Evolutionary conservation across 768 basidiomycete genomes (phyloP).

Genomic region (Phanerochaete sordida): DNA sequence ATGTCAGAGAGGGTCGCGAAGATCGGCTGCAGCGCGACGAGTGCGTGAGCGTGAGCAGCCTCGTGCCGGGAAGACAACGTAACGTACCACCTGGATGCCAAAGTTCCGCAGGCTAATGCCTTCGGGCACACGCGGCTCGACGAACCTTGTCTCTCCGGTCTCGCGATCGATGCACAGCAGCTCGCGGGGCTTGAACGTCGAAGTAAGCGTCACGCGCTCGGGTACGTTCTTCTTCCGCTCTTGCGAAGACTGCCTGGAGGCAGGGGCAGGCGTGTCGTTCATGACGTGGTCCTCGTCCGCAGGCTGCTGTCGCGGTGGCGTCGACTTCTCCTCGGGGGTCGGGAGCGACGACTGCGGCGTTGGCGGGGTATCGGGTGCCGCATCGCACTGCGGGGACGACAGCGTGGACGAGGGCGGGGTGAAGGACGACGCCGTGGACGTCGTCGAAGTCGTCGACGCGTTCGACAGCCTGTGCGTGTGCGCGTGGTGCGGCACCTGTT

Average conservation of each 20-base stretch:
- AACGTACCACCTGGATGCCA: slow-evolving; percentile 81
- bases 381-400: background rate
- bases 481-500: slow-evolving; percentile 1
- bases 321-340: background rate
- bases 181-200: slow-evolving; percentile 32
- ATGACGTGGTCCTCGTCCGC: background rate
- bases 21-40: slow-evolving; percentile 52
- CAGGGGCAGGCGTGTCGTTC: background rate
- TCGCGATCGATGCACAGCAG: slow-evolving; percentile 25
- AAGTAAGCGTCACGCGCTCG: slow-evolving; percentile 16
- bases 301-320: background rate
- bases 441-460: slow-evolving; percentile 19
- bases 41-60: background rate
- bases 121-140: slow-evolving; percentile 69
- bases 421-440: slow-evolving; percentile 5
- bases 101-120: slow-evolving; percentile 86
- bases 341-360: slow-evolving; percentile 13
- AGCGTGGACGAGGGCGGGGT: slow-evolving; percentile 10
- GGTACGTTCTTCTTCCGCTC: background rate
- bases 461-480: slow-evolving; percentile 14
- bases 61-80: background rate
- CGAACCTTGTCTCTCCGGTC: slow-evolving; percentile 54
- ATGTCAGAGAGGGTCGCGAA: slow-evolving; percentile 89
- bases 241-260: background rate
- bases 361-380: slow-evolving; percentile 15